phyloP scores from a whole-genome alignment of 148 eudicot species.

The Chenopodium album region DNA sequence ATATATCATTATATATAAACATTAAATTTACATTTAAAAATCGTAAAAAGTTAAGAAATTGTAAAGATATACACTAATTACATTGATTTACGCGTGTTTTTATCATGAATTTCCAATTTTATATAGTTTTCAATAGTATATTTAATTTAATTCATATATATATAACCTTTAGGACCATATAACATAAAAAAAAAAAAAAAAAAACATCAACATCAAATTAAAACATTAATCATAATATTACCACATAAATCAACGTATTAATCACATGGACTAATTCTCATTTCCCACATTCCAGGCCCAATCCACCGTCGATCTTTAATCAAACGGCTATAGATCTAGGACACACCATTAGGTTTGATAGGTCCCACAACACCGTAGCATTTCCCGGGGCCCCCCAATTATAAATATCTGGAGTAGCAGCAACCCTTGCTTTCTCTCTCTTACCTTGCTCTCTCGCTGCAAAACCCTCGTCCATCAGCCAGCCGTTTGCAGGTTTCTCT shows the following conservation, averaged over 20 bases:
- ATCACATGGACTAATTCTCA: conserved; percentile 12
- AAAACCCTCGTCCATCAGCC: conserved; percentile 9
- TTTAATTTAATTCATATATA: too few relatives aligned
- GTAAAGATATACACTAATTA: too few relatives aligned
- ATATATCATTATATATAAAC: too few relatives aligned
- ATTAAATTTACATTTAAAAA: too few relatives aligned
- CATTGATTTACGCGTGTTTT: too few relatives aligned
- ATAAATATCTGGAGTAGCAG: neutral
- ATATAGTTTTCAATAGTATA: too few relatives aligned
- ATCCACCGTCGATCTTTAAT: neutral
- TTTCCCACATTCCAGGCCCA: conserved; percentile 3
- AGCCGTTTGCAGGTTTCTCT: conserved; percentile 22
- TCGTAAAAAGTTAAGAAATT: too few relatives aligned
- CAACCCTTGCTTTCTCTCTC: neutral
- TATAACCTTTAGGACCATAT: too few relatives aligned
- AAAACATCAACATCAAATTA: neutral
- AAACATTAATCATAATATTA: neutral
- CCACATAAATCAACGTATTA: neutral
- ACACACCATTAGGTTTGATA: neutral
- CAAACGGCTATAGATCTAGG: neutral
- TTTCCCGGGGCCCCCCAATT: neutral
- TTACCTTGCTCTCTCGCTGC: conserved; percentile 26
- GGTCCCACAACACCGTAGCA: neutral
- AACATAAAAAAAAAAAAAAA: too few relatives aligned
- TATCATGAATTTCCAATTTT: too few relatives aligned